Evolutionary conservation across 345 rosid species (phyloP), one percentile per base, ranked within the genome.

Genomic region (Xanthoceras sorbifolium): DNA sequence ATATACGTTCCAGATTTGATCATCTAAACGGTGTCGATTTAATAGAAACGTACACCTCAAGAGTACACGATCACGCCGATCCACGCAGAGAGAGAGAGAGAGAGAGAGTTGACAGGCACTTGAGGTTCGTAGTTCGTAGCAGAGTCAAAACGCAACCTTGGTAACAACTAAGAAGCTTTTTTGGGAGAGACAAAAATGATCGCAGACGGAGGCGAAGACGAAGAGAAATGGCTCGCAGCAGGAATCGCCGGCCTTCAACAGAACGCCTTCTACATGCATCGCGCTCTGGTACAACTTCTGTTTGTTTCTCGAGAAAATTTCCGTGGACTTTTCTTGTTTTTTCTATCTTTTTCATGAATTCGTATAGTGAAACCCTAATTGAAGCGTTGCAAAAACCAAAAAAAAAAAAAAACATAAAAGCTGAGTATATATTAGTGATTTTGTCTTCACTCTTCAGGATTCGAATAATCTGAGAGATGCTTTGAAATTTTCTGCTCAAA

Each of bases 261-360:
- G 81, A 96, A 94, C 85, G 97, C 99, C 71, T 96, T 92, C 79
- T 87, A 85, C 90, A 96, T 96, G 98, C 97, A 96, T 78, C 99
- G 99, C 72, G 98, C 99, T 76, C 78, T 93, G 94, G 99, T 96
- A 91, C 38, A 26, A 9, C 66, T 31, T 55, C 54, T 60, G 1
- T 71, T 84, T 55, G 44, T 74, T 79, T 82, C 70, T 75, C 65
- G 20, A 50, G 75, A 60, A 75, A 69, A 67, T 5, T 9, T 4
- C 44, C 1, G 10, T 28, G 23, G 23, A 15, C 6, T 65, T 40
- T 69, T 44, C 4, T 40, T 22, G 6, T 40, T 42, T 63, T 70
- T 64, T 23, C 42, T 64, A 57, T 66, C 67, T 34, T 65, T 32
- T 29, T 22, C 23, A 3, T 31, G 44, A 31, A 64, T 75, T 71